Base-by-base conservation (phyloP, 2,329 filamentous ascomycete genomes). In the Apiospora marii region DNA sequence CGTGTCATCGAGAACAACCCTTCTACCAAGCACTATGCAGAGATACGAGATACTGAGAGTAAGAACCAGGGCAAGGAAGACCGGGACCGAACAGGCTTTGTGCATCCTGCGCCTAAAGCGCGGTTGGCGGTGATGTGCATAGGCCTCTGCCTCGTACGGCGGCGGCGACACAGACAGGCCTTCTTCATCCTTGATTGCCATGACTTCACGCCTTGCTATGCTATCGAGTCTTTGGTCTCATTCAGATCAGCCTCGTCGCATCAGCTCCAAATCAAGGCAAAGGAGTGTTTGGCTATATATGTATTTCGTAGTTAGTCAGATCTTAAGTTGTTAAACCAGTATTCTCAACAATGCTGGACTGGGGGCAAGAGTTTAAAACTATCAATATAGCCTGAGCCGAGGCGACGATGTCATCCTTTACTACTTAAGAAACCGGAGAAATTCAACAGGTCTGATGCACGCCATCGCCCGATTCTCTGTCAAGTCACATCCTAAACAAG, bases 91-190 rank as follows among this genome's bases (percentile, higher is more conserved):
- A 37, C 41, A 72, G 12, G 71, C 53, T n/a, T 69, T 70, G 43
- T 22, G 51, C 37, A 70, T 19, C 10, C 68, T 53, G 12, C 71
- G 41, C 24, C 46, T 19, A 16, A 70, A 70, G 24, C 27, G 51
- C n/a, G 71, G 58, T 10, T 58, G 53, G 3, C 37, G 30, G 27
- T 44, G 49, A 44, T 72, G 68, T 41, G 51, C 30, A 30, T 70
- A 72, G 8, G 71, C 68, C 30, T 70, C 51, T 44, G 49, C 71
- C 53, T 72, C 71, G 27, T 72, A 72, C 1, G 71, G 71, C 37
- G 71, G 71, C 37, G 71, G 71, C 10, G 37, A 70, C 30, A 61
- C 30, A 37, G 30, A 37, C 10, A n/a, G 53, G 6, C 30, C 13
- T 0, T 61, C 53, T 37, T 19, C 16, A 37, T 61, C 27, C 34